These are phyloP conservation scores for Metarhizium robertsii DNA, from an alignment of 2,329 filamentous ascomycete genomes.

Conservation along the genomic window DNA sequence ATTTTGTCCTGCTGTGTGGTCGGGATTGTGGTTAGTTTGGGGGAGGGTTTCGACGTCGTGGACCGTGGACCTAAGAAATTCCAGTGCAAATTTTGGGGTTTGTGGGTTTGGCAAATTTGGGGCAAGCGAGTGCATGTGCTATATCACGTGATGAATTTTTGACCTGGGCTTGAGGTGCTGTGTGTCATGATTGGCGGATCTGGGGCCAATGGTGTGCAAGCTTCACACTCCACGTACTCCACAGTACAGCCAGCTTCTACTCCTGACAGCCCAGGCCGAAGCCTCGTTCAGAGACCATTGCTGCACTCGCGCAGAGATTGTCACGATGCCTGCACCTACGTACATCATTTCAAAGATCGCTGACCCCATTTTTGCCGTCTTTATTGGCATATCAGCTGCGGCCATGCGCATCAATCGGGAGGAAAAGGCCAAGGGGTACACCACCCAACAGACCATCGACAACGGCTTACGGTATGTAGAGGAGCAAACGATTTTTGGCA, in stretches of 20 bases:
- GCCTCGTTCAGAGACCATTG: no score
- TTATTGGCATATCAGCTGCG: slow-evolving; percentile 47
- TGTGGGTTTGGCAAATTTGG: slow-evolving; percentile 31
- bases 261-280: background rate
- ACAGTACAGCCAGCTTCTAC: background rate
- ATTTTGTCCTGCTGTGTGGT: slow-evolving; percentile 44
- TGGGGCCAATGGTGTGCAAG: background rate
- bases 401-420: slow-evolving; percentile 50
- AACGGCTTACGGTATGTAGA: slow-evolving; percentile 31
- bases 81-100: slow-evolving; percentile 31
- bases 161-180: background rate
- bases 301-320: background rate
- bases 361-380: slow-evolving; percentile 49
- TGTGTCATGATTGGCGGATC: background rate
- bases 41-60: slow-evolving; percentile 23
- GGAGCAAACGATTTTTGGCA: background rate
- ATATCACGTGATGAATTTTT: slow-evolving; percentile 23
- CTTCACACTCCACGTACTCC: no score
- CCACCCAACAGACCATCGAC: slow-evolving; percentile 39
- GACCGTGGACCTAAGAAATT: slow-evolving; percentile 22
- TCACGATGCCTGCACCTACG: slow-evolving; percentile 40
- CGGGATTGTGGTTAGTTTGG: slow-evolving; percentile 20
- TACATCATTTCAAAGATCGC: slow-evolving; percentile 52
- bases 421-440: slow-evolving; percentile 47
- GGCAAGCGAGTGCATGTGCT: slow-evolving; percentile 28